Base-by-base conservation (phyloP, 1,139 yeast species). In the Nakaseomyces bracarensis region DNA sequence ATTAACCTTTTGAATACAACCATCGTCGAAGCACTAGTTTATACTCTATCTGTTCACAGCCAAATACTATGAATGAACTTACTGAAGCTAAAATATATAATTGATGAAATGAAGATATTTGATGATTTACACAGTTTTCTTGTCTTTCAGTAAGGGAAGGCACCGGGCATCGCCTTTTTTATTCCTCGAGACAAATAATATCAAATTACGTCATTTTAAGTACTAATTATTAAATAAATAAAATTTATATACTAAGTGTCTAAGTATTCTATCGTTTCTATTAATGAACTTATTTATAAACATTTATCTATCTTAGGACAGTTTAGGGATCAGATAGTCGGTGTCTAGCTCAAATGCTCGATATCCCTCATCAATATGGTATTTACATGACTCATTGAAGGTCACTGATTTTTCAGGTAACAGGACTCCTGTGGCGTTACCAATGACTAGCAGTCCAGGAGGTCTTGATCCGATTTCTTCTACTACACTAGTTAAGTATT, bases 391-490 rank as follows among this genome's bases (percentile, higher is more conserved):
- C 23, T 56, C 69, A 29, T 42, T 42, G 20, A 57, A 54, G 6
- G 51, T 57, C 46, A 44, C 58, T 13, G 26, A 33, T 43, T 57
- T 43, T 16, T 64, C 57, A 27, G 62, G 55, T 3, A 50, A 42
- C 36, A 79, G 64, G 1, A 81, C 85, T 22, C 74, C 75, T 54
- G 96, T 87, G 0, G 94, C 82, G 51, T 73, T 69, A 0, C 98
- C 97, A 1, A 87, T 75, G 2, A 91, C 82, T 37, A 91, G 68
- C 45, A 91, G 67, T 0, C 98, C 97, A 0, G 98, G 98, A 1
- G 98, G 98, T 48, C 96, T 70, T 10, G 93, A 82, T 0, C 96
- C 97, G 40, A 79, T 75, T n/a, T 74, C 75, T 49, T 81, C 82
- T 1, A 87, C 75, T 0, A 93, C 94, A 25, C 71, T 77, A 0